Evolutionary conservation across 345 rosid genomes (phyloP).

Genomic region (Hibiscus syriacus): DNA sequence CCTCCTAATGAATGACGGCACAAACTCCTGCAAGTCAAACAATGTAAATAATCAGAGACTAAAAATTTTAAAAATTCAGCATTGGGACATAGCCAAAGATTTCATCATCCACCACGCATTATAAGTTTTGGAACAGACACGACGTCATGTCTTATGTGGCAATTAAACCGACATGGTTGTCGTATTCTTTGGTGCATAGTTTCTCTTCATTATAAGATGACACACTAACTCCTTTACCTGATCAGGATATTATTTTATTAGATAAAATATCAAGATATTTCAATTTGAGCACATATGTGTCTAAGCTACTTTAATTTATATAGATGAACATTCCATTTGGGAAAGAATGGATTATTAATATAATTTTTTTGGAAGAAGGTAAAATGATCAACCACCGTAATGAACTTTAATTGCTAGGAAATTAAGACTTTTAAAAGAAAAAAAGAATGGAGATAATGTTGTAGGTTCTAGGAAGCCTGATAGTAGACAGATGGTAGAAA

Average conservation of each 20-base stretch:
- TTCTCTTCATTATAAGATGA: background rate
- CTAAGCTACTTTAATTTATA: background rate
- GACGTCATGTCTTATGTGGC: constrained; percentile 4
- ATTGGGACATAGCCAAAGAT: background rate
- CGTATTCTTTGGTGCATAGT: background rate
- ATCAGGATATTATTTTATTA: too few relatives aligned
- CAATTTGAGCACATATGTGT: too few relatives aligned
- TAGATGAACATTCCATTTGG: background rate
- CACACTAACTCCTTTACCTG: background rate
- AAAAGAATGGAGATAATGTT: background rate
- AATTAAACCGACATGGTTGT: constrained; percentile 2
- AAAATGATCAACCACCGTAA: background rate
- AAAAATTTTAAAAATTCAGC: background rate
- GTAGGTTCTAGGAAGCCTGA: background rate
- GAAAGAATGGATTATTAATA: background rate
- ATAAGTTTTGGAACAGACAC: background rate
- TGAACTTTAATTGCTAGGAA: background rate
- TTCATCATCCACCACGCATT: constrained; percentile 9
- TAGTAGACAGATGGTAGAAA: background rate
- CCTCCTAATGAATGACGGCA: constrained; percentile 15
- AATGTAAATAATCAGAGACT: background rate
- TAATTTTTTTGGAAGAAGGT: background rate
- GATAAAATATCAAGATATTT: too few relatives aligned
- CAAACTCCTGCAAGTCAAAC: constrained; percentile 5
- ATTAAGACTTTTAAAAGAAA: background rate